Percentiles rank a stretch among this genome's conserved stretches.
These are phyloP conservation scores for Apiotrichum laibachii DNA, from an alignment of 1,284 basidiomycete species.

Conservation along the genomic window DNA sequence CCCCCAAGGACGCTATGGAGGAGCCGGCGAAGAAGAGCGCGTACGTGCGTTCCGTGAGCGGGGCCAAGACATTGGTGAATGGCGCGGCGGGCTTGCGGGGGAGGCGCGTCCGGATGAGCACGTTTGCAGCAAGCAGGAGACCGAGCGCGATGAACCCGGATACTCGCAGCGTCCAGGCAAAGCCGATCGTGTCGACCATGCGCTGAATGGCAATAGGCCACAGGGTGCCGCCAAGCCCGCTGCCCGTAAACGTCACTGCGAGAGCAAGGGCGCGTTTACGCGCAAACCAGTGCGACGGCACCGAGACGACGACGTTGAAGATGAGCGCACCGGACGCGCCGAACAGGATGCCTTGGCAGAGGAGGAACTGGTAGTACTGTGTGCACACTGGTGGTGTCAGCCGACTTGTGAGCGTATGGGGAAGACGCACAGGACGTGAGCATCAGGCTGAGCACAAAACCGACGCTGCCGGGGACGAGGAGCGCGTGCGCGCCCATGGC, in stretches of 20 bases:
- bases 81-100: slow-evolving; percentile 21
- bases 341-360: slow-evolving; percentile 27
- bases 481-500: slow-evolving; percentile 46
- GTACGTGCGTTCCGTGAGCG: slow-evolving; percentile 29
- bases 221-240: slow-evolving; percentile 45
- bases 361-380: slow-evolving; percentile 58
- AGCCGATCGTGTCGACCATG: slow-evolving; percentile 28
- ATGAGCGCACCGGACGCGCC: slow-evolving; percentile 50
- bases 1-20: background rate
- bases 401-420: background rate
- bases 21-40: slow-evolving; percentile 17
- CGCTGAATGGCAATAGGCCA: slow-evolving; percentile 39
- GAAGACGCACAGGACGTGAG: slow-evolving; percentile 8
- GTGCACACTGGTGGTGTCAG: slow-evolving; percentile 53
- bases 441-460: slow-evolving; percentile 51
- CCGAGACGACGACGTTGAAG: slow-evolving; percentile 55
- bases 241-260: slow-evolving; percentile 31
- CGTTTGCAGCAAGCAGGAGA: slow-evolving; percentile 20
- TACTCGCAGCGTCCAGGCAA: slow-evolving; percentile 28
- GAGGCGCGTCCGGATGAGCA: slow-evolving; percentile 22
- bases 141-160: slow-evolving; percentile 29
- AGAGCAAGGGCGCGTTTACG: slow-evolving; percentile 31
- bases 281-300: slow-evolving; percentile 57
- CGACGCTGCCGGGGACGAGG: slow-evolving; percentile 52
- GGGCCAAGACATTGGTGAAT: slow-evolving; percentile 20